Evolutionary conservation across 176 grass and related monocot genomes (phyloP).

Genomic region (Poa annua): DNA sequence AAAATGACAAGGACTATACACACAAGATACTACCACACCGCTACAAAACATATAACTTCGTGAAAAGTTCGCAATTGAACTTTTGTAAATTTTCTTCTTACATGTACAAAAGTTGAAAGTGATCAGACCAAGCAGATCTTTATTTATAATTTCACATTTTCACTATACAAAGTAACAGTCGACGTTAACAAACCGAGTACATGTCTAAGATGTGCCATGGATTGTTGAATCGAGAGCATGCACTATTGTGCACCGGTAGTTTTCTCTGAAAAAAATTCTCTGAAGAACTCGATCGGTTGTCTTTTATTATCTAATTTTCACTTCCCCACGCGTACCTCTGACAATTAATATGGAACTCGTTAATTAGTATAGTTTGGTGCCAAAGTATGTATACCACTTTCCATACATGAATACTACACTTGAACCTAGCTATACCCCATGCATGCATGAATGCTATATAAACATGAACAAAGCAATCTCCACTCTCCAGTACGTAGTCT

Average conservation of each 20-base stretch:
- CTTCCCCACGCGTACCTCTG: neutral
- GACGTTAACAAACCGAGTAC: neutral
- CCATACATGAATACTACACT: neutral
- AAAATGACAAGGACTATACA: slow-evolving; percentile 20
- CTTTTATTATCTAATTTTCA: neutral
- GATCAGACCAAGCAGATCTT: neutral
- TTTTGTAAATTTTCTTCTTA: neutral
- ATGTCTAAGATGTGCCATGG: neutral
- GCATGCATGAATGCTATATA: neutral
- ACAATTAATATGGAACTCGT: neutral
- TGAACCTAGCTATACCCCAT: neutral
- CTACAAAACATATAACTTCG: neutral
- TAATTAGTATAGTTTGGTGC: neutral
- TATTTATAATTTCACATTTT: neutral
- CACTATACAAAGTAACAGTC: neutral
- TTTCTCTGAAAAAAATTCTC: neutral
- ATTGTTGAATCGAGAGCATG: neutral
- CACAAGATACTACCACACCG: neutral
- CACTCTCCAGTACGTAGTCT: neutral
- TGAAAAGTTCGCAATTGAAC: neutral
- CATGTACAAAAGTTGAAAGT: neutral
- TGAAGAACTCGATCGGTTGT: neutral
- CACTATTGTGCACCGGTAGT: neutral
- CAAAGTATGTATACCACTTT: neutral
- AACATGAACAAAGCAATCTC: neutral